Percentiles rank a stretch among this genome's conserved stretches.
Conservation (phyloP, 495 filamentous ascomycete species). For the Trichoderma asperelloides region DNA sequence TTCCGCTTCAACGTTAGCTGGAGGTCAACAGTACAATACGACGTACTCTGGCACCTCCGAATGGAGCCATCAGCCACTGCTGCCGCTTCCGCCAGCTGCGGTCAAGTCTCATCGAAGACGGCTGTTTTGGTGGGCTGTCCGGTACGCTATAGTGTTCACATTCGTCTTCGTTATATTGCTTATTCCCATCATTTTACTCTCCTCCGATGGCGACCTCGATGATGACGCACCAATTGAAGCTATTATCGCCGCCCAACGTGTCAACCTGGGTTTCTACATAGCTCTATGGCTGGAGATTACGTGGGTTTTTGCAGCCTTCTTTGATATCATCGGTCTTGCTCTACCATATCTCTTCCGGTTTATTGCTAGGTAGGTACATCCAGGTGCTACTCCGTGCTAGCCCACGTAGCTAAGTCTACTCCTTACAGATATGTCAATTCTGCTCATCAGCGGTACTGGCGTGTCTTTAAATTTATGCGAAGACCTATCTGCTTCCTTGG, state of each 20-base stretch:
- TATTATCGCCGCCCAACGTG: neutral
- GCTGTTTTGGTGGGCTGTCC: neutral
- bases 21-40: neutral
- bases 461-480: constrained; percentile 17
- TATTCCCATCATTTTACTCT: constrained; percentile 9
- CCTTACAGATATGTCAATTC: constrained; percentile 20
- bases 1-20: neutral
- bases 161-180: constrained; percentile 6
- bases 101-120: neutral
- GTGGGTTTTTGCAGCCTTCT: constrained; percentile 17
- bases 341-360: constrained; percentile 23
- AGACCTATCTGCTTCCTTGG: constrained; percentile 17
- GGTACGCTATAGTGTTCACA: constrained; percentile 7
- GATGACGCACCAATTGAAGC: neutral
- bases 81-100: neutral
- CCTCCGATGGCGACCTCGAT: neutral
- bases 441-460: constrained; percentile 22
- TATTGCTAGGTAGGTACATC: constrained; percentile 15
- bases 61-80: neutral
- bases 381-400: neutral
- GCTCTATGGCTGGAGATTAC: constrained; percentile 17
- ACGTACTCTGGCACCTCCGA: neutral
- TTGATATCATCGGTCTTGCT: constrained; percentile 13
- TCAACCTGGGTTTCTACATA: constrained; percentile 16
- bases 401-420: neutral